Conservation (phyloP, 2,329 filamentous ascomycete genomes). For the Microcyclosporella mali region DNA sequence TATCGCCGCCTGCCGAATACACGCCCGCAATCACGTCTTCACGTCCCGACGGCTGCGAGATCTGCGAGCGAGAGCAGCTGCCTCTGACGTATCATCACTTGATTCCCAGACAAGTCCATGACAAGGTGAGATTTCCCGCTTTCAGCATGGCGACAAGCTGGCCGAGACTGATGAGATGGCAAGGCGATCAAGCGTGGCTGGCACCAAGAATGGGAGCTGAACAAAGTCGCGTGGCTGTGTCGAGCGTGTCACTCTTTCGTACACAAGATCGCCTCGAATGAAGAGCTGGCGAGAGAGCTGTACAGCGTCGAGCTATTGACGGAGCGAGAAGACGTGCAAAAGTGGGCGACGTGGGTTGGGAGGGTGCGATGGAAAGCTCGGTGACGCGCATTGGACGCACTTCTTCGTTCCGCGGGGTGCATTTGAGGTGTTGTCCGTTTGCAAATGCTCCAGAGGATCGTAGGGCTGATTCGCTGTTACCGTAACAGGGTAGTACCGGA, state of each 20-base stretch:
- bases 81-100: slow-evolving; percentile 78
- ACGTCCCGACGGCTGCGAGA: slow-evolving; percentile 58
- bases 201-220: slow-evolving; percentile 67
- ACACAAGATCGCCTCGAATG: slow-evolving; percentile 67
- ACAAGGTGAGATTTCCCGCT: slow-evolving; percentile 40
- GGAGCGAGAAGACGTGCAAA: slow-evolving; percentile 63
- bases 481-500: background rate
- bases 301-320: slow-evolving; percentile 67
- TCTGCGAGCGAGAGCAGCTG: slow-evolving; percentile 69
- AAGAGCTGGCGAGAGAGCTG: slow-evolving; percentile 67
- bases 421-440: too few species aligned
- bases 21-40: slow-evolving; percentile 40
- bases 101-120: slow-evolving; percentile 72
- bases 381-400: slow-evolving; percentile 23
- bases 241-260: slow-evolving; percentile 78
- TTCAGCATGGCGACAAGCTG: too few species aligned
- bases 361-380: slow-evolving; percentile 66
- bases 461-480: too few species aligned
- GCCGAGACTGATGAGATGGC: slow-evolving; percentile 40
- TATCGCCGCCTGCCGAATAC: slow-evolving; percentile 59
- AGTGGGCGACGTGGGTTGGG: slow-evolving; percentile 67
- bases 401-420: too few species aligned
- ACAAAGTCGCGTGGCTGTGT: slow-evolving; percentile 81
- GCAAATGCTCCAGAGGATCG: too few species aligned
- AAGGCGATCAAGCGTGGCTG: slow-evolving; percentile 72